Conservation (phyloP, 345 rosid species). For the Syzygium jambos region DNA sequence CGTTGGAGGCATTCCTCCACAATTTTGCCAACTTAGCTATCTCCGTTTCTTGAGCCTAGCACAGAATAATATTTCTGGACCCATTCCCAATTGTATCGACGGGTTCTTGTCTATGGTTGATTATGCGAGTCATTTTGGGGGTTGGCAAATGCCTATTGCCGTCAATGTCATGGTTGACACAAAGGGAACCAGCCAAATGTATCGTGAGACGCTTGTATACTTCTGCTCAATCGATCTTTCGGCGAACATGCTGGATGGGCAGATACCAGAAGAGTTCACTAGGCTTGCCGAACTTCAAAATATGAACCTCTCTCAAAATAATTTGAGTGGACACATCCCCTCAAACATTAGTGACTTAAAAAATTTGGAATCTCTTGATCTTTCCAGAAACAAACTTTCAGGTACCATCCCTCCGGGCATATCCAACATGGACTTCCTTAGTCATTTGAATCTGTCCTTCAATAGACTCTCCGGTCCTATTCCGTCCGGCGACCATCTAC, state of each 20-base stretch:
- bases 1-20: background rate
- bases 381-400: background rate
- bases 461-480: background rate
- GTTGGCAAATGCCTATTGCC: background rate
- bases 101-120: background rate
- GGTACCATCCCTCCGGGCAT: background rate
- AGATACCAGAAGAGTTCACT: background rate
- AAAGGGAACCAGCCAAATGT: background rate
- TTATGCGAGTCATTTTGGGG: background rate
- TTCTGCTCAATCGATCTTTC: background rate
- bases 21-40: background rate
- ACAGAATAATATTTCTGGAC: background rate
- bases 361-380: background rate
- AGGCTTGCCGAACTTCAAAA: background rate
- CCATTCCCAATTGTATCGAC: background rate
- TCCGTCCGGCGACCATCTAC: background rate
- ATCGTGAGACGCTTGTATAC: rapidly evolving
- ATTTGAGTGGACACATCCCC: background rate
- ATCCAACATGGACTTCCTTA: background rate
- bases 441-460: background rate
- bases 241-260: background rate
- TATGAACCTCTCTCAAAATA: background rate
- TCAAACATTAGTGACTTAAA: background rate
- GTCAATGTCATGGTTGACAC: background rate
- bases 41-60: background rate